These are phyloP conservation scores for Metarhizium humberi DNA, from an alignment of 2,329 filamentous ascomycete species.

Conservation along the genomic window DNA sequence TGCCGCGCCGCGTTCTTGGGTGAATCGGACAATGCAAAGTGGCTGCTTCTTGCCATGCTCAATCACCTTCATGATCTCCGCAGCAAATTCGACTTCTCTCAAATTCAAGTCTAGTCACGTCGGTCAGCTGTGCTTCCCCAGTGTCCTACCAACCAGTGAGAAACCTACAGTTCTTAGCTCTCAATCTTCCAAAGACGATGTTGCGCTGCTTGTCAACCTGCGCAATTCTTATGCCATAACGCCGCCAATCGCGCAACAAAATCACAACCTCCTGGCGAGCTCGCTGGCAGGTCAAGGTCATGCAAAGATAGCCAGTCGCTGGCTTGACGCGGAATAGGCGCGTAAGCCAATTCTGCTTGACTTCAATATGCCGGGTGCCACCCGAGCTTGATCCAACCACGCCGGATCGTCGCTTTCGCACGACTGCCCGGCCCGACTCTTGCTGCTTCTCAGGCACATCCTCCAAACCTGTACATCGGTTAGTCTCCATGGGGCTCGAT, in stretches of 20 bases:
- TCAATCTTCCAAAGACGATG: conserved; percentile 70
- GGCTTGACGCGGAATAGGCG: conserved; percentile 87
- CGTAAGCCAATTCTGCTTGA: conserved; percentile 78
- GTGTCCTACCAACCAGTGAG: background rate
- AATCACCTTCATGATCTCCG: conserved; percentile 81
- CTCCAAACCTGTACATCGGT: background rate
- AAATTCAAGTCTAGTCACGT: conserved; percentile 58
- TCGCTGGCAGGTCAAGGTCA: conserved; percentile 57
- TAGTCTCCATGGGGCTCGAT: background rate
- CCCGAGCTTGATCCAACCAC: conserved; percentile 27
- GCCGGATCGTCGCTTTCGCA: conserved; percentile 12
- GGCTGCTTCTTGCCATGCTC: conserved; percentile 71
- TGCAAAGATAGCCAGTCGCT: conserved; percentile 63
- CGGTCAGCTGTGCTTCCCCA: conserved; percentile 9
- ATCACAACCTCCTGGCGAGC: conserved; percentile 69
- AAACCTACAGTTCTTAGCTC: conserved; percentile 67
- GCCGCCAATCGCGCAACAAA: conserved; percentile 70
- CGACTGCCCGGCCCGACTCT: background rate
- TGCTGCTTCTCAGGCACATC: conserved; percentile 5
- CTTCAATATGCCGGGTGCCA: conserved; percentile 46
- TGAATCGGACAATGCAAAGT: conserved; percentile 75
- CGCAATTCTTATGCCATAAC: conserved; percentile 73
- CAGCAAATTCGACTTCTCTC: conserved; percentile 80
- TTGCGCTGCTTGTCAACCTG: conserved; percentile 70
- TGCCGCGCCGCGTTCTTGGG: conserved; percentile 83